Percentiles rank a stretch among this genome's conserved stretches.
Conservation (phyloP, 495 filamentous ascomycete genomes). For the Aspergillus ellipticus region DNA sequence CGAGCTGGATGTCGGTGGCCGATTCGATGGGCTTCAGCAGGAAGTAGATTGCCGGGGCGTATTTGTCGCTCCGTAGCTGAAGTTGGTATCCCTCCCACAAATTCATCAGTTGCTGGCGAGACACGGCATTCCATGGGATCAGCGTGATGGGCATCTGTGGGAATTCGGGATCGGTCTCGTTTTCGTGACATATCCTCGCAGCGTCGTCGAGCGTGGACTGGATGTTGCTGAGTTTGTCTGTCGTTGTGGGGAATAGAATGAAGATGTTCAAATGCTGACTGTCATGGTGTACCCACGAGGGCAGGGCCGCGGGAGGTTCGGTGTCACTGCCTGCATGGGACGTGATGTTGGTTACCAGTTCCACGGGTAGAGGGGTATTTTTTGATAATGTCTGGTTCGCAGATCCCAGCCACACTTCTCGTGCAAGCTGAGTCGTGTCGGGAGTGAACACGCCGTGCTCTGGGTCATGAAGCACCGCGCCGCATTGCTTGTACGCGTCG, state of each 20-base stretch:
- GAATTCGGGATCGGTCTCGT: neutral
- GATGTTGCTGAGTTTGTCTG: neutral
- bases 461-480: constrained; percentile 6
- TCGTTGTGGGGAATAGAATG: neutral
- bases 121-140: constrained; percentile 3
- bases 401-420: neutral
- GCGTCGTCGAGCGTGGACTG: neutral
- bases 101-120: constrained; percentile 8
- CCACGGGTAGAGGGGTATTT: neutral
- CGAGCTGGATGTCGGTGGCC: neutral
- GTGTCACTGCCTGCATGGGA: neutral
- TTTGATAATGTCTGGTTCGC: neutral
- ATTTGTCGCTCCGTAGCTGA: neutral
- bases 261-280: constrained; percentile 5
- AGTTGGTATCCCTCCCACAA: neutral
- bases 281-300: neutral
- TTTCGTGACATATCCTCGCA: neutral
- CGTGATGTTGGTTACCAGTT: neutral
- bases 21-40: neutral
- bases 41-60: neutral
- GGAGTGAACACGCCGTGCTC: neutral
- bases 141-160: neutral
- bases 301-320: neutral
- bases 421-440: neutral
- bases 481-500: neutral